Percentiles rank a stretch among this genome's conserved stretches.
Evolutionary conservation across 176 grass and related monocot species (phyloP).

Genomic region (Puya raimondii): DNA sequence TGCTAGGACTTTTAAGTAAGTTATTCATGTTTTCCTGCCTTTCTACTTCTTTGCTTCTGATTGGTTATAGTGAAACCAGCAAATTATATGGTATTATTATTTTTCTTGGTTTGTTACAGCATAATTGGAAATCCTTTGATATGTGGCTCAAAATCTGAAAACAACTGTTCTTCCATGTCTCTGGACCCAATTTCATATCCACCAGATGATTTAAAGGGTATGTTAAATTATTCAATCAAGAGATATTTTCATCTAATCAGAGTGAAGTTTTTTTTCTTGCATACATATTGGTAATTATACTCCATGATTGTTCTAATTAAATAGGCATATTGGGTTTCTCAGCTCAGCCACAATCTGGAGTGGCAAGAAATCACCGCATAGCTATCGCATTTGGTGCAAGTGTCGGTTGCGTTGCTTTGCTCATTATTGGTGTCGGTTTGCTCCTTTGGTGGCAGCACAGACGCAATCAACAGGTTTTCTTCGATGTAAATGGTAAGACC

Average conservation of each 20-base stretch:
- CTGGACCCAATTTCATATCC: conserved; percentile 13
- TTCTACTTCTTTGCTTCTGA: not conserved
- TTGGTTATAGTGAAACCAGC: not conserved
- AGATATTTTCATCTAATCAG: not conserved
- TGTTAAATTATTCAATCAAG: not conserved
- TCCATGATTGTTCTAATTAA: conserved; percentile 4
- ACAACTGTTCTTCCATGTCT: conserved; percentile 20
- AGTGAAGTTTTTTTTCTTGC: not conserved
- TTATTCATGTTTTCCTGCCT: not conserved
- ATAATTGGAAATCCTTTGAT: conserved; percentile 19
- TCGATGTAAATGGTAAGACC: conserved; percentile 56
- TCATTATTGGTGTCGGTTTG: conserved; percentile 10
- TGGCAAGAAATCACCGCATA: conserved; percentile 36
- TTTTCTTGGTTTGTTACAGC: not conserved
- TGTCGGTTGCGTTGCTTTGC: conserved; percentile 12
- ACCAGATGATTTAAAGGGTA: conserved; percentile 20
- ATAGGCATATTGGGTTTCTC: conserved; percentile 16
- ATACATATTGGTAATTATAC: not conserved
- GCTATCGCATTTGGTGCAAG: conserved; percentile 24
- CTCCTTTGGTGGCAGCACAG: conserved; percentile 27
- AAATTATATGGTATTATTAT: not conserved
- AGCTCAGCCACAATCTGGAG: conserved; percentile 57
- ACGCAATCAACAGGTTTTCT: conserved; percentile 67
- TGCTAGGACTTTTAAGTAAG: conserved; percentile 26
- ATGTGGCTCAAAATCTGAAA: conserved; percentile 5